These are phyloP conservation scores for Trametes maxima DNA, from an alignment of 768 basidiomycete genomes.

Conservation along the genomic window DNA sequence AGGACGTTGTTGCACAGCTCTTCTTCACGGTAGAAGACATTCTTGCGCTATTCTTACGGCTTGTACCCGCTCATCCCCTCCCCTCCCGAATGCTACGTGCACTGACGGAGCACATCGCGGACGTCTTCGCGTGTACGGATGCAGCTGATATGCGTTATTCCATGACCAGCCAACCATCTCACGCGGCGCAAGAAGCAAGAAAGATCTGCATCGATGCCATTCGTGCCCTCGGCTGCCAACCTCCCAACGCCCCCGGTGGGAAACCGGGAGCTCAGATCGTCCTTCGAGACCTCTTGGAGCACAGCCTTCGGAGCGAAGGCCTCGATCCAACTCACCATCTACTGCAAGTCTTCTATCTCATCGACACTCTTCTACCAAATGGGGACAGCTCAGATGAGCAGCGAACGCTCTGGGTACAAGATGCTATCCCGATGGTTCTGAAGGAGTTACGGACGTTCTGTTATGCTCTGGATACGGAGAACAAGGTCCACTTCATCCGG, in stretches of 20 bases:
- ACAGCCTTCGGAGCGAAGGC: slow-evolving; percentile 40
- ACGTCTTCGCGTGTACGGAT: slow-evolving; percentile 59
- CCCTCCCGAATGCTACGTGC: slow-evolving; percentile 51
- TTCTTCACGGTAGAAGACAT: slow-evolving; percentile 57
- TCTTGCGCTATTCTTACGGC: slow-evolving; percentile 49
- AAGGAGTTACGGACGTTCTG: slow-evolving; percentile 58
- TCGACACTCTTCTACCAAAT: slow-evolving; percentile 59
- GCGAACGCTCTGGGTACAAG: slow-evolving; percentile 50
- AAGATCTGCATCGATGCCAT: slow-evolving; percentile 56
- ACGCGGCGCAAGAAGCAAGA: slow-evolving; percentile 47
- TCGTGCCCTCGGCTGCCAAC: slow-evolving; percentile 41
- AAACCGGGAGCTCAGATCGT: slow-evolving; percentile 52
- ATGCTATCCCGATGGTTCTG: slow-evolving; percentile 59
- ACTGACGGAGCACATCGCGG: slow-evolving; percentile 47
- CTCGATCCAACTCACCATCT: slow-evolving; percentile 62
- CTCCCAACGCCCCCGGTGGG: slow-evolving; percentile 36
- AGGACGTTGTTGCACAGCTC: slow-evolving; percentile 52
- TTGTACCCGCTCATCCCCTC: slow-evolving; percentile 51
- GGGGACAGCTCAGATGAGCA: slow-evolving; percentile 34
- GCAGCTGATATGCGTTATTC: slow-evolving; percentile 46
- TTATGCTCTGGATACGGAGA: slow-evolving; percentile 56
- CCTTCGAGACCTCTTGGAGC: slow-evolving; percentile 57
- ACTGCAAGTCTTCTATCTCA: slow-evolving; percentile 54
- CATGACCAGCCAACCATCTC: slow-evolving; percentile 40
- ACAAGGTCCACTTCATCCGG: slow-evolving; percentile 53